Percentiles rank a stretch among this genome's conserved stretches.
Evolutionary conservation across 768 basidiomycete genomes (phyloP).

Genomic region (Lentinula lateritia): DNA sequence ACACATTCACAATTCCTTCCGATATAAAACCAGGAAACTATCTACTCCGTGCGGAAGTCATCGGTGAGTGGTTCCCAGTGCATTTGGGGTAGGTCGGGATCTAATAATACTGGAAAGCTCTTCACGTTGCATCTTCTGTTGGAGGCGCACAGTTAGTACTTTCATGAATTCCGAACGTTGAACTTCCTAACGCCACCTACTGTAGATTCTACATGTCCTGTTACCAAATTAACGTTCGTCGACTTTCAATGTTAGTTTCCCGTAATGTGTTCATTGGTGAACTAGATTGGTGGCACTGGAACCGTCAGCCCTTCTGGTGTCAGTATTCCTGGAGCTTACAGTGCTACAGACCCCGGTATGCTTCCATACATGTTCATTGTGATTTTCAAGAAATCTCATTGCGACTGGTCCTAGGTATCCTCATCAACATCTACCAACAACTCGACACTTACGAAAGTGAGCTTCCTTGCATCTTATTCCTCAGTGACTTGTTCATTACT

Average conservation of each 20-base stretch:
- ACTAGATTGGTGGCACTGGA: conserved; percentile 20
- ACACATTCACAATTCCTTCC: conserved; percentile 39
- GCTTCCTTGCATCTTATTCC: not conserved
- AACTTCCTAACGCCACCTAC: not conserved
- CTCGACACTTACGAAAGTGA: not conserved
- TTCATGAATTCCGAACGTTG: not conserved
- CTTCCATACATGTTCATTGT: conserved; percentile 12
- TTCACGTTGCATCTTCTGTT: conserved; percentile 33
- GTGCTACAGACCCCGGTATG: conserved; percentile 24
- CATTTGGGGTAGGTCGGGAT: not conserved
- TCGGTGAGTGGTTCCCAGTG: conserved; percentile 24
- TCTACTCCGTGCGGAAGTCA: conserved; percentile 41
- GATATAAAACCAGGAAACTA: conserved; percentile 39
- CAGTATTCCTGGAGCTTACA: conserved; percentile 32
- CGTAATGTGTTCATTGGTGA: not conserved
- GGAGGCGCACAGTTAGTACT: conserved; percentile 32
- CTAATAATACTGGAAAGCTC: conserved; percentile 19
- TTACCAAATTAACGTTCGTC: conserved; percentile 33
- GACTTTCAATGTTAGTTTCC: not conserved
- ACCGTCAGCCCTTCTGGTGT: conserved; percentile 27
- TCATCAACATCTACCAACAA: conserved; percentile 7
- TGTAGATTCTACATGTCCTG: conserved; percentile 38
- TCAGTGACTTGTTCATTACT: not conserved
- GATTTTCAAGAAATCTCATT: not conserved
- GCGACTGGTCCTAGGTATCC: not conserved